These are phyloP conservation scores for Globisporangium recalcitrans DNA, from an alignment of 352 stramenopile species.

Conservation along the genomic window DNA sequence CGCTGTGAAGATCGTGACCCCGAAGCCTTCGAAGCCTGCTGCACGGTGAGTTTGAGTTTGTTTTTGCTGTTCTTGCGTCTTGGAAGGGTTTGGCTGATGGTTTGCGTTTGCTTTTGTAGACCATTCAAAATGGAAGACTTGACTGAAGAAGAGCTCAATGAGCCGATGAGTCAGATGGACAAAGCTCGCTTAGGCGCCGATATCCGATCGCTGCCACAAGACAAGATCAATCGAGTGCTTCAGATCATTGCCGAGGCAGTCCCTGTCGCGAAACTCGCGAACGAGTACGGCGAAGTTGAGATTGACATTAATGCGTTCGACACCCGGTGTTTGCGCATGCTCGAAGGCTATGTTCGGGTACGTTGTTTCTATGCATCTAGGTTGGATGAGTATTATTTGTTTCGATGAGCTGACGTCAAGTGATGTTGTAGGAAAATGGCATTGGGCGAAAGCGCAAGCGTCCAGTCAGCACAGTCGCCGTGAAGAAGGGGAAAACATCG, in stretches of 20 bases:
- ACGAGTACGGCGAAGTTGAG: slow-evolving; percentile 85
- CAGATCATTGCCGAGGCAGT: slow-evolving; percentile 87
- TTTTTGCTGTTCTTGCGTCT: background rate
- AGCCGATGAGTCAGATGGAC: slow-evolving; percentile 82
- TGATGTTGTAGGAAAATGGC: slow-evolving; percentile 66
- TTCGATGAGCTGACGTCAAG: slow-evolving; percentile 2
- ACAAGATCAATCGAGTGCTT: slow-evolving; percentile 86
- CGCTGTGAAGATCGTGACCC: slow-evolving; percentile 33
- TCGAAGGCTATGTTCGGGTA: slow-evolving; percentile 88
- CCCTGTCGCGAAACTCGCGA: slow-evolving; percentile 75
- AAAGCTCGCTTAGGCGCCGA: slow-evolving; percentile 78
- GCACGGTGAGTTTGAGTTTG: slow-evolving; percentile 34
- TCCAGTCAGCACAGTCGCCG: slow-evolving; percentile 25
- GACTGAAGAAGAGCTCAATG: slow-evolving; percentile 83
- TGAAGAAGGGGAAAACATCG: slow-evolving; percentile 38
- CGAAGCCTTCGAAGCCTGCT: slow-evolving; percentile 47
- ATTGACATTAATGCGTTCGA: slow-evolving; percentile 89
- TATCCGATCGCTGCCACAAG: slow-evolving; percentile 73
- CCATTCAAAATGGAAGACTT: slow-evolving; percentile 88
- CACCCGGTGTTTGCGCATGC: slow-evolving; percentile 80
- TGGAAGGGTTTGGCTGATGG: background rate
- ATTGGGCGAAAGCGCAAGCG: slow-evolving; percentile 84
- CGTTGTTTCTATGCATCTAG: slow-evolving; percentile 22
- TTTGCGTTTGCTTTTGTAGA: slow-evolving; percentile 26
- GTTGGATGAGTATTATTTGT: slow-evolving; percentile 10